Conservation (phyloP, 1,284 basidiomycete species). For the Earliella scabrosa region DNA sequence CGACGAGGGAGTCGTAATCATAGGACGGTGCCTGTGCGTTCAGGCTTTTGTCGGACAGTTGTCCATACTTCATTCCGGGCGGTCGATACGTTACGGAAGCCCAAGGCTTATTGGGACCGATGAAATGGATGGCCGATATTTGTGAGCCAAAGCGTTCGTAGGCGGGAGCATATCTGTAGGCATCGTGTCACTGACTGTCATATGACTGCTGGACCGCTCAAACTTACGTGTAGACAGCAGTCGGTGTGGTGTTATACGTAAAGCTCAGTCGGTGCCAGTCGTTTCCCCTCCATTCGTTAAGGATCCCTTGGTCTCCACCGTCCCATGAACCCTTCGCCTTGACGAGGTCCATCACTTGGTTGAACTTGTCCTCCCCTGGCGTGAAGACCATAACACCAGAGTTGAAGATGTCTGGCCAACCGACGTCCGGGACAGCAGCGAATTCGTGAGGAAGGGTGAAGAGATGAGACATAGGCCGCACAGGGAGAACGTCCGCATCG, state of each 20-base stretch:
- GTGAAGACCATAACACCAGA: slow-evolving; percentile 91
- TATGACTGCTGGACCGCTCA: slow-evolving; percentile 19
- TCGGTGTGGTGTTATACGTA: slow-evolving; percentile 97
- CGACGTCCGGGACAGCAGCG: slow-evolving; percentile 92
- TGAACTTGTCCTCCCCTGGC: slow-evolving; percentile 85
- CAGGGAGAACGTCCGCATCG: slow-evolving; percentile 94
- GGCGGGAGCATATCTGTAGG: slow-evolving; percentile 86
- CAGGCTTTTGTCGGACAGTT: slow-evolving; percentile 24
- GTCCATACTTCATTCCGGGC: slow-evolving; percentile 46
- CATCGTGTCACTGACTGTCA: slow-evolving; percentile 11
- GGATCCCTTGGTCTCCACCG: slow-evolving; percentile 94
- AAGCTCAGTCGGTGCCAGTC: slow-evolving; percentile 94
- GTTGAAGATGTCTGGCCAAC: slow-evolving; percentile 99
- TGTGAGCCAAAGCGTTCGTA: slow-evolving; percentile 91
- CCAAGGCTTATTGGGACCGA: slow-evolving; percentile 96
- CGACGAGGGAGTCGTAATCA: slow-evolving; percentile 79
- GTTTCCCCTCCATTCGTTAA: slow-evolving; percentile 91
- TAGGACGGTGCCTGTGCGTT: slow-evolving; percentile 50
- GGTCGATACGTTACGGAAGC: slow-evolving; percentile 68
- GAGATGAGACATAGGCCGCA: slow-evolving; percentile 88
- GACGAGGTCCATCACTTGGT: slow-evolving; percentile 70
- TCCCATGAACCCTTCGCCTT: slow-evolving; percentile 90
- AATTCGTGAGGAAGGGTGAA: slow-evolving; percentile 79
- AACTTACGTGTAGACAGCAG: slow-evolving; percentile 93
- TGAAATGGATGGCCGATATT: slow-evolving; percentile 93